Evolutionary conservation across 345 rosid genomes (phyloP), one percentile per base, ranked within the genome.

Genomic region (Aquilaria yunnanensis): DNA sequence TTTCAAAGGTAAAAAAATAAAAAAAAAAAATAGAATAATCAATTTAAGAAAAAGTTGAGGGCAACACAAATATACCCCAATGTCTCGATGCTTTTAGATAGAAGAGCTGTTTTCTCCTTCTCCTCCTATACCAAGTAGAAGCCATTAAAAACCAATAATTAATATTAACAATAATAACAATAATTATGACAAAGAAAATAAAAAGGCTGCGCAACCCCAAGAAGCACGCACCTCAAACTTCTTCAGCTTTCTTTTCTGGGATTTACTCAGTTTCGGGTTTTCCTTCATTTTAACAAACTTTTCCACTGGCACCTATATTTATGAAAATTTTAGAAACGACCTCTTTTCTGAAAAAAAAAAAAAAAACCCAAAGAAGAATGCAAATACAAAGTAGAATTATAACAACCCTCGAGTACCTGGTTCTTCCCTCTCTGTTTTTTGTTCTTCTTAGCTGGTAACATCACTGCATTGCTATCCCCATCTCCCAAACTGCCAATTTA

Each of bases 201-300:
- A 52, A 12, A 10, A 34, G 54, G 29, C 56, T 31, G 6, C 23
- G 31, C 43, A 54, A 52, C 41, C 31, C 47, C 30, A 4, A 14
- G 10, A 61, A 63, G 54, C 37, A 57, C 54, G 31, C 14, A 87
- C 87, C 83, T 81, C 90, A 59, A 89, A 48, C 83, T 89, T 87
- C 84, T 84, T 84, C 73, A 87, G 64, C 71, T 85, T 89, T 51
- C 86, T 81, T 71, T 80, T 72, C 77, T 77, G 88, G 14, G 85
- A 83, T 65, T 87, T 88, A 78, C 92, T 83, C 47, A 72, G 14
- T 12, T 50, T 65, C 3, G 72, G 67, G 10, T 33, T 63, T 47
- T 63, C 56, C 47, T 62, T 68, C 49, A 59, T 51, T 53, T 69
- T 68, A 37, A 47, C 48, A 53, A 51, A 68, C 65, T 74, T 71